Conservation (phyloP, 441 rosid species). For the Adansonia gregorii region DNA sequence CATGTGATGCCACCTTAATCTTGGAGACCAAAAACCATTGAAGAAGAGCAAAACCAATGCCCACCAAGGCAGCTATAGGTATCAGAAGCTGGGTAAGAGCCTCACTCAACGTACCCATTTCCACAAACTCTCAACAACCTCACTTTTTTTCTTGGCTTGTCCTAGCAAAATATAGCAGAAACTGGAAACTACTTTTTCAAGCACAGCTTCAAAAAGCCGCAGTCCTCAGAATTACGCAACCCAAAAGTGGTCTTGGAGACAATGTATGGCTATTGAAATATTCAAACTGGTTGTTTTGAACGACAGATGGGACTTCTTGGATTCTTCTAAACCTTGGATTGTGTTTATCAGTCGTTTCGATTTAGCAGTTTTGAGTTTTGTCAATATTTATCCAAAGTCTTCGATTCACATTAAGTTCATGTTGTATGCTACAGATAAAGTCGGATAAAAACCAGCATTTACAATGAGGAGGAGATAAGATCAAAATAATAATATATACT, state of each 20-base stretch:
- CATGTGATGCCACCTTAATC: slow-evolving; percentile 37
- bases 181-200: background rate
- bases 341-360: slow-evolving; percentile 43
- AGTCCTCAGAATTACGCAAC: background rate
- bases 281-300: slow-evolving; percentile 49
- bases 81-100: slow-evolving; percentile 46
- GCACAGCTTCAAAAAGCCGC: background rate
- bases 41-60: slow-evolving; percentile 52
- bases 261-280: slow-evolving; percentile 28
- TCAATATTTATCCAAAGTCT: slow-evolving; percentile 30
- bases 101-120: slow-evolving; percentile 40
- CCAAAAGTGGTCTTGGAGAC: slow-evolving; percentile 22
- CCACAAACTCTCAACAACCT: background rate
- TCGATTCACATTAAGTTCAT: slow-evolving; percentile 15
- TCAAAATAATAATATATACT: background rate
- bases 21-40: slow-evolving; percentile 53
- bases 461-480: background rate
- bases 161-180: slow-evolving; percentile 16
- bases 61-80: slow-evolving; percentile 45
- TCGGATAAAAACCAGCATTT: background rate
- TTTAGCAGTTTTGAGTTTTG: slow-evolving; percentile 31
- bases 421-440: slow-evolving; percentile 14
- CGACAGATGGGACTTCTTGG: slow-evolving; percentile 31
- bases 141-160: slow-evolving; percentile 3
- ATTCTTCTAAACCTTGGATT: slow-evolving; percentile 20